Conservation (phyloP, 257 asterid genomes). For the Primulina tabacum region DNA sequence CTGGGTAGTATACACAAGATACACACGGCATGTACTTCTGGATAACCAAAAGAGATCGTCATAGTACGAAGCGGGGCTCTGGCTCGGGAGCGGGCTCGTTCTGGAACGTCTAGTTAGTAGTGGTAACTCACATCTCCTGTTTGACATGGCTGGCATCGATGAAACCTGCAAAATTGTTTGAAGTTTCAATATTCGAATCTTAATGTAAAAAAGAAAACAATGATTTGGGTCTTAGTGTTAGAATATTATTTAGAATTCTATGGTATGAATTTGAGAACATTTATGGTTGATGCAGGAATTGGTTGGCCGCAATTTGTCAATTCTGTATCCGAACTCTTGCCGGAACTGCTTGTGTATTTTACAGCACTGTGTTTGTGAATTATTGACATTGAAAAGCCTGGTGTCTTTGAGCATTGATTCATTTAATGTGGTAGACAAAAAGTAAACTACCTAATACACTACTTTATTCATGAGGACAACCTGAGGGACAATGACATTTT, state of each 20-base stretch:
- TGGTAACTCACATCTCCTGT: conserved; percentile 61
- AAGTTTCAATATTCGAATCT: conserved; percentile 21
- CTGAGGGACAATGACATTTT: not conserved
- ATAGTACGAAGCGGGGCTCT: conserved; percentile 23
- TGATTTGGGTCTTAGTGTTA: not conserved
- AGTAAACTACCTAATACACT: conserved; percentile 36
- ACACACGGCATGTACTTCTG: conserved; percentile 25
- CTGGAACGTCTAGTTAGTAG: conserved; percentile 12
- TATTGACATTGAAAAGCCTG: conserved; percentile 17
- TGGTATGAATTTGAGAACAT: not conserved
- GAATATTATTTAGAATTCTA: not conserved
- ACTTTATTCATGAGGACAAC: conserved; percentile 34
- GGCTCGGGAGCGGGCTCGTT: not conserved
- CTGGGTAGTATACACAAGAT: conserved; percentile 34
- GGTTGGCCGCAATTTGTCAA: not conserved
- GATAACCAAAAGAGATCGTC: conserved; percentile 20
- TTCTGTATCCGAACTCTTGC: not conserved
- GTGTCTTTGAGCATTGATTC: conserved; percentile 23
- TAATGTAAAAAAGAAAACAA: not conserved
- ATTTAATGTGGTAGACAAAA: conserved; percentile 38
- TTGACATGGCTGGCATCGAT: conserved; percentile 49
- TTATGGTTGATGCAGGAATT: not conserved
- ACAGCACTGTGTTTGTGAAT: conserved; percentile 17
- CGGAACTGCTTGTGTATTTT: conserved; percentile 2
- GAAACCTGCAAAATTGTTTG: conserved; percentile 42